phyloP scores from a whole-genome alignment of 441 rosid genomes.

The Manihot esculenta region DNA sequence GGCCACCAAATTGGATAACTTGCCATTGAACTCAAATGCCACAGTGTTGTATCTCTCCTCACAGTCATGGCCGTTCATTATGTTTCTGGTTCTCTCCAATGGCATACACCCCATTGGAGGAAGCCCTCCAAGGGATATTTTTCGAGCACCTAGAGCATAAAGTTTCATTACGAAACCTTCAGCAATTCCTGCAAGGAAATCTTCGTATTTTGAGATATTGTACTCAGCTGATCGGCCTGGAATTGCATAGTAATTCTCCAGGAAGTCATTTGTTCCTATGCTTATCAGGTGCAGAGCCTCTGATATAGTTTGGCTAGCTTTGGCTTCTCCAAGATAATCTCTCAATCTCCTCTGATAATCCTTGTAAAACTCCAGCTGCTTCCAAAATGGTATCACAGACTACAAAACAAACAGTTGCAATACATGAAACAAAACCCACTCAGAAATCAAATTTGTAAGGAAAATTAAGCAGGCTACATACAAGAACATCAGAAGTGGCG shows the following conservation, averaged over 20 bases:
- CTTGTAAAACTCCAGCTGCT: slow-evolving; percentile 47
- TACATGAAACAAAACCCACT: not conserved
- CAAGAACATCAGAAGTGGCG: slow-evolving; percentile 56
- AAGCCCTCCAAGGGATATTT: slow-evolving; percentile 49
- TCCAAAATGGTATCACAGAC: slow-evolving; percentile 69
- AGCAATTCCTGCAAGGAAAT: slow-evolving; percentile 46
- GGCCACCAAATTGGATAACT: slow-evolving; percentile 29
- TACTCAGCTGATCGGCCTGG: slow-evolving; percentile 42
- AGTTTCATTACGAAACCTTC: slow-evolving; percentile 36
- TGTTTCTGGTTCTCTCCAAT: slow-evolving; percentile 47
- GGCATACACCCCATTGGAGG: slow-evolving; percentile 82
- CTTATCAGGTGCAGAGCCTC: slow-evolving; percentile 50
- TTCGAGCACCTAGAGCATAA: slow-evolving; percentile 45
- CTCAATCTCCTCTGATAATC: slow-evolving; percentile 43
- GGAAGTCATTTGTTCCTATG: slow-evolving; percentile 70
- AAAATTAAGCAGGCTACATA: slow-evolving; percentile 22
- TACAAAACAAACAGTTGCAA: too few species aligned
- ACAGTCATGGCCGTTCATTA: slow-evolving; percentile 34
- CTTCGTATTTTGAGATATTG: slow-evolving; percentile 34
- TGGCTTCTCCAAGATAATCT: slow-evolving; percentile 35
- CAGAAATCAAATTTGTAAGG: not conserved
- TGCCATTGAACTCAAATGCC: slow-evolving; percentile 48
- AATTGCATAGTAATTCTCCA: slow-evolving; percentile 50
- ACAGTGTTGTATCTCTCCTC: slow-evolving; percentile 41
- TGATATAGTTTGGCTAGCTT: slow-evolving; percentile 29